Evolutionary conservation across 2,329 filamentous ascomycete species (phyloP).

Genomic region (Aureobasidium sp.): DNA sequence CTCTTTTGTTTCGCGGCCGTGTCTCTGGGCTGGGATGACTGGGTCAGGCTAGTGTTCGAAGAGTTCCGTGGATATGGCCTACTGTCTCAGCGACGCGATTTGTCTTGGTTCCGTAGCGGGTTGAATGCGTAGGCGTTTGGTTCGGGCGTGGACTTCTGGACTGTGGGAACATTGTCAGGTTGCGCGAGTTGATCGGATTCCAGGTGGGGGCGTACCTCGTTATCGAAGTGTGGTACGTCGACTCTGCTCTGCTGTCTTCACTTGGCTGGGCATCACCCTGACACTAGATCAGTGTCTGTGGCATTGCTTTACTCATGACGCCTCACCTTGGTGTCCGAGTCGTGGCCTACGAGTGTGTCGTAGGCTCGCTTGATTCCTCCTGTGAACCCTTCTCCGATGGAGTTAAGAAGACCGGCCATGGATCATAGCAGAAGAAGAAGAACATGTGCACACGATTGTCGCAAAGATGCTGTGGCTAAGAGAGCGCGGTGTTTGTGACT

Average conservation of each 20-base stretch:
- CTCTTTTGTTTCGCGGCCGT: not conserved
- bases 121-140: not conserved
- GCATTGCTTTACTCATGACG: not conserved
- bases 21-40: not conserved
- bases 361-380: not conserved
- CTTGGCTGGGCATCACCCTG: not conserved
- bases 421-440: not conserved
- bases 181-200: not conserved
- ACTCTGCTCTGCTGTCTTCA: not conserved
- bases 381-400: not conserved
- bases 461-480: not conserved
- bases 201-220: not conserved
- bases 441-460: not conserved
- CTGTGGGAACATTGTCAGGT: slow-evolving; percentile 3
- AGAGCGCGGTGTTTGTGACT: not conserved
- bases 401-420: not conserved
- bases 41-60: not conserved
- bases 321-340: not conserved
- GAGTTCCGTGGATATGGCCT: not conserved
- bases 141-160: not conserved
- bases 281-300: not conserved
- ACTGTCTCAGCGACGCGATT: not conserved
- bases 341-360: not conserved
- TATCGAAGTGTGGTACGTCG: not conserved
- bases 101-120: not conserved